Base-by-base conservation (phyloP, 495 filamentous ascomycete species). In the Lentithecium fluviatile region DNA sequence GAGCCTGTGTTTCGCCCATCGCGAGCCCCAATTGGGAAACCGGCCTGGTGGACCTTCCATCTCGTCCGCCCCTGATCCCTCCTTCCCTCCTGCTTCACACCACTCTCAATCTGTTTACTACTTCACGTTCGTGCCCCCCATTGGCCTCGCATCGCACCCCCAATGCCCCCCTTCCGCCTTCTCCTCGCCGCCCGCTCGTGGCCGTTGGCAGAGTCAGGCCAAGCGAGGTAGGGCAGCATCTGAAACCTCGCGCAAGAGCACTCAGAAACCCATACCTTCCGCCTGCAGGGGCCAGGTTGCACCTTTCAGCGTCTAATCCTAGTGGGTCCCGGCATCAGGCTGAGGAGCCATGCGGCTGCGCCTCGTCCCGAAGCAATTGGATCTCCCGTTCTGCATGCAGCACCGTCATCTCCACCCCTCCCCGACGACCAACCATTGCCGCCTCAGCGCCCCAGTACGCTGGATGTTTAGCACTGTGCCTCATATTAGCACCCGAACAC, bases 151-250 rank as follows among this genome's bases (percentile, higher is more conserved):
- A n/a, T n/a, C n/a, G n/a, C n/a, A n/a, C n/a, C n/a, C n/a, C n/a
- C n/a, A n/a, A n/a, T n/a, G n/a, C n/a, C n/a, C n/a, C n/a, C 38
- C 48, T 36, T 43, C 15, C 17, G 10, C 40, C 59, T 19, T 8
- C 36, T 21, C 13, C 43, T 19, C 38, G 7, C 57, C 37, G 45
- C 26, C 1, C 45, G 32, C 8, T 13, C 40, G 53, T 37, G 19
- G 19, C 38, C 6, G 38, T 20, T 37, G 54, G 32, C 51, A 43
- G 32, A 17, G 15, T 13, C 34, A 45, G 47, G 60, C 60, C 59
- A 67, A 63, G 60, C 59, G 20, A 58, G 59, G 60, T 68, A 68
- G 65, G 65, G 65, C 65, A 64, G 37, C 60, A 54, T 60, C 52
- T 65, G 60, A 65, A 68, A 68, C 60, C 19, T 29, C 17, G 34